A percentile compares a stretch with the other conserved stretches of the same genome.
These are phyloP conservation scores for Tylopilus plumbeoviolaceoides DNA, from an alignment of 768 basidiomycete species.

Conservation along the genomic window DNA sequence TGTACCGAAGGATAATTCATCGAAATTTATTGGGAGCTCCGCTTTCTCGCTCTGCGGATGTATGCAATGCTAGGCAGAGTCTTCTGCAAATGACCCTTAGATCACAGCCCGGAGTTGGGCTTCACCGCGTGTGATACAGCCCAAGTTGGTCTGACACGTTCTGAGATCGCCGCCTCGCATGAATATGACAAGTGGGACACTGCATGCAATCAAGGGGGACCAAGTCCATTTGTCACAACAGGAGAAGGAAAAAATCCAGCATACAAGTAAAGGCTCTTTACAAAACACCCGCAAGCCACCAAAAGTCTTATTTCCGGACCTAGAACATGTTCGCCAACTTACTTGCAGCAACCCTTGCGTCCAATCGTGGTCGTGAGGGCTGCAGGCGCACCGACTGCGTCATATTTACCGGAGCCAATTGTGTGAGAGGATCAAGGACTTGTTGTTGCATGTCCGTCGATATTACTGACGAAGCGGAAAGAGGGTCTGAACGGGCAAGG, in stretches of 20 bases:
- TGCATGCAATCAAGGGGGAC: background rate
- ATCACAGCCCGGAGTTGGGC: background rate
- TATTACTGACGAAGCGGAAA: slow-evolving; percentile 6
- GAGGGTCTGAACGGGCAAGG: slow-evolving; percentile 16
- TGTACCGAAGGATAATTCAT: background rate
- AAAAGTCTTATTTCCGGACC: slow-evolving; percentile 1
- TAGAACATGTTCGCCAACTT: slow-evolving; percentile 90
- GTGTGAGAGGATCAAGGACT: slow-evolving; percentile 61
- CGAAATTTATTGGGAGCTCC: background rate
- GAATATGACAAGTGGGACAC: background rate
- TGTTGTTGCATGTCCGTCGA: slow-evolving; percentile 25
- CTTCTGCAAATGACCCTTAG: background rate
- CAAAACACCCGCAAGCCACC: background rate
- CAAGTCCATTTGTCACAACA: slow-evolving; percentile 6
- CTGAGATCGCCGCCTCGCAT: background rate
- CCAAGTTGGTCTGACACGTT: background rate
- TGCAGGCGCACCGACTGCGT: slow-evolving; percentile 69
- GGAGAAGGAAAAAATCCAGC: slow-evolving; percentile 15
- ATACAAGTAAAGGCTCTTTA: slow-evolving; percentile 8
- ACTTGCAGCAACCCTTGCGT: slow-evolving; percentile 82
- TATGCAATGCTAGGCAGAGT: background rate
- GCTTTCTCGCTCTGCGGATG: too few relatives aligned
- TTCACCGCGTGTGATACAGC: background rate
- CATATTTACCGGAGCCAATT: slow-evolving; percentile 59
- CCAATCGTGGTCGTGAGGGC: slow-evolving; percentile 68